Evolutionary conservation across 1,284 basidiomycete genomes (phyloP).

Genomic region (Cystobasidium pallidum): DNA sequence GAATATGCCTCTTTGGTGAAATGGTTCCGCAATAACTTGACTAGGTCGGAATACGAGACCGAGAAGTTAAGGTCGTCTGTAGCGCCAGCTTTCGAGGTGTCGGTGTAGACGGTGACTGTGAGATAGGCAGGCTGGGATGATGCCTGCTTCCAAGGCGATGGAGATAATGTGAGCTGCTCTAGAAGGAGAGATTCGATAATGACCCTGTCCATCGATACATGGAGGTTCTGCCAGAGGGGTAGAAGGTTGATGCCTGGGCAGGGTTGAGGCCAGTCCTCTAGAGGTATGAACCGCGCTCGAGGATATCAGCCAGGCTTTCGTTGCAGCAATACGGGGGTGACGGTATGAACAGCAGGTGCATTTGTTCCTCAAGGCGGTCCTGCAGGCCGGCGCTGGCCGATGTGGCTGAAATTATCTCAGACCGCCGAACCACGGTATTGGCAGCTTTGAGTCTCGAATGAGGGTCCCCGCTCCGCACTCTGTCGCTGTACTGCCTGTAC

Average conservation of each 20-base stretch:
- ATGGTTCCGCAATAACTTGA: constrained; percentile 55
- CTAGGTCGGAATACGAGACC: constrained; percentile 56
- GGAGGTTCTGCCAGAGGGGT: constrained; percentile 40
- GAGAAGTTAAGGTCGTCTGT: constrained; percentile 66
- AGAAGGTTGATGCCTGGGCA: no score
- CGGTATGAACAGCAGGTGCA: background rate
- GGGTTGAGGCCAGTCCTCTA: background rate
- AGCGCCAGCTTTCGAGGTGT: constrained; percentile 63
- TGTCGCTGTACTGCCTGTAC: no score
- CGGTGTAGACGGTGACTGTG: constrained; percentile 64
- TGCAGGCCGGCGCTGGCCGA: background rate
- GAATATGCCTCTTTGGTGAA: constrained; percentile 46
- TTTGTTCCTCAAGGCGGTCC: background rate
- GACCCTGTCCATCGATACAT: constrained; percentile 42
- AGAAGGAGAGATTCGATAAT: constrained; percentile 47
- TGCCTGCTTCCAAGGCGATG: constrained; percentile 30
- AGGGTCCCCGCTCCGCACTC: no score
- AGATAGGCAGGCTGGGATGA: constrained; percentile 64
- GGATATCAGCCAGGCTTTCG: background rate
- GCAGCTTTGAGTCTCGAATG: no score
- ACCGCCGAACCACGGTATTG: no score
- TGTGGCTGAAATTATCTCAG: no score
- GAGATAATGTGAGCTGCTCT: constrained; percentile 29
- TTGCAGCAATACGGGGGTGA: background rate
- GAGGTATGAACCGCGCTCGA: background rate